Base-by-base conservation (phyloP, 805 yeast genomes). In the Yamadazyma scolyti region DNA sequence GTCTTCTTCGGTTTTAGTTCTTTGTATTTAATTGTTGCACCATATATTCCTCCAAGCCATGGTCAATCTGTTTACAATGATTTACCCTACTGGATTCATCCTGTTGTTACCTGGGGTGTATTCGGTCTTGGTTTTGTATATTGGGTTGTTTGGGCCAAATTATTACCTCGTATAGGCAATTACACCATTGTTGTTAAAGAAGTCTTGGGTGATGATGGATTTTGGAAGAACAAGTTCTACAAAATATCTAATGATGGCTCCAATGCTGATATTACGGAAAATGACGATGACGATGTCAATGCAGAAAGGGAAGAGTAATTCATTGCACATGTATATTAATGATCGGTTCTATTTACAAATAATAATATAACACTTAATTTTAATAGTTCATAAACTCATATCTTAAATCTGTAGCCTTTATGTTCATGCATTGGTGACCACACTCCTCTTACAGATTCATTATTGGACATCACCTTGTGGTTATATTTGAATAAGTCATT, bases 341-440 rank as follows among this genome's bases (percentile, higher is more conserved):
- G 49, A 44, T 62, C 58, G 52, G 52, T 14, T 24, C 17, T 24
- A 24, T 24, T 24, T 24, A 24, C 27, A 24, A 9, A 10, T 11
- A 14, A 5, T n/a, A n/a, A n/a, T n/a, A n/a, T n/a, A n/a, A n/a
- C n/a, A n/a, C n/a, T n/a, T n/a, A n/a, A n/a, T n/a, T n/a, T n/a
- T n/a, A n/a, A n/a, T n/a, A 28, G n/a, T n/a, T n/a, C n/a, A n/a
- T n/a, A n/a, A n/a, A n/a, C n/a, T 37, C 50, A 65, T 32, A 65
- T 62, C 37, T 54, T 58, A 41, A 56, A 63, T 47, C 72, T 63
- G 40, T 58, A 42, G n/a, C 45, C 52, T 51, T 63, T 65, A 23
- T 56, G 52, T 30, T 74, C 81, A 52, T 89, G 96, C 67, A 90
- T 70, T 36, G 98, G 98, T 27, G 97, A 88, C 98, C 98, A 93